Evolutionary conservation across 768 basidiomycete species (phyloP).

Genomic region (Leccinellum luteum): DNA sequence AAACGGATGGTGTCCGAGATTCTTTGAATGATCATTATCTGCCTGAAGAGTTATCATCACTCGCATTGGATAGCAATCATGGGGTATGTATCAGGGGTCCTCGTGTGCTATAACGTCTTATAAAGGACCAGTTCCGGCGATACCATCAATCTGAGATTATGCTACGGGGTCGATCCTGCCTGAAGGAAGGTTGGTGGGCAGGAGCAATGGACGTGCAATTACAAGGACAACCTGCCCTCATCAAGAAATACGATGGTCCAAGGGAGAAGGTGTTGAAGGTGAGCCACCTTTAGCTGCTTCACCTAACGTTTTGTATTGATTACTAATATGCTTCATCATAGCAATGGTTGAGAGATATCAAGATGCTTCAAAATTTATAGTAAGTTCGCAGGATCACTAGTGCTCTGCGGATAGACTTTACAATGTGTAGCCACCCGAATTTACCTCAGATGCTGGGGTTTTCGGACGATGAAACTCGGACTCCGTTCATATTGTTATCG

Average conservation of each 20-base stretch:
- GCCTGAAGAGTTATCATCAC: slow-evolving; percentile 20
- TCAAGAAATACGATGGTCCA: slow-evolving; percentile 45
- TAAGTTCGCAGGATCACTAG: slow-evolving; percentile 22
- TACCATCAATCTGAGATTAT: slow-evolving; percentile 50
- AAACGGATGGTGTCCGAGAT: slow-evolving; percentile 13
- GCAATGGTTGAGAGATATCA: slow-evolving; percentile 52
- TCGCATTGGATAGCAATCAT: slow-evolving; percentile 28
- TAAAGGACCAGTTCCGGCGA: slow-evolving; percentile 38
- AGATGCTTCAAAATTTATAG: slow-evolving; percentile 49
- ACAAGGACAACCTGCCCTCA: slow-evolving; percentile 37
- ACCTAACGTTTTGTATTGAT: background rate
- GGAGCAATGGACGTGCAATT: slow-evolving; percentile 41
- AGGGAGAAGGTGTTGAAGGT: slow-evolving; percentile 34
- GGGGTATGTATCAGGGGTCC: slow-evolving; percentile 26
- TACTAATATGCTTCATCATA: slow-evolving; percentile 18
- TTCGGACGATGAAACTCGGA: slow-evolving; percentile 42
- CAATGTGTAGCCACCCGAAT: slow-evolving; percentile 43
- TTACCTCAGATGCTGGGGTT: slow-evolving; percentile 53
- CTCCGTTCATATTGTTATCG: slow-evolving; percentile 51
- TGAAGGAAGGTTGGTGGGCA: slow-evolving; percentile 49
- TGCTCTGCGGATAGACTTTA: background rate
- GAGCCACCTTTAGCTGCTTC: slow-evolving; percentile 1
- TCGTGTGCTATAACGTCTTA: slow-evolving; percentile 6
- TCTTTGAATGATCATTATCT: slow-evolving; percentile 22
- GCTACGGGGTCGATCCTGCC: slow-evolving; percentile 34